phyloP scores from a whole-genome alignment of 805 yeast genomes.

The Saccharomycopsis fermentans region DNA sequence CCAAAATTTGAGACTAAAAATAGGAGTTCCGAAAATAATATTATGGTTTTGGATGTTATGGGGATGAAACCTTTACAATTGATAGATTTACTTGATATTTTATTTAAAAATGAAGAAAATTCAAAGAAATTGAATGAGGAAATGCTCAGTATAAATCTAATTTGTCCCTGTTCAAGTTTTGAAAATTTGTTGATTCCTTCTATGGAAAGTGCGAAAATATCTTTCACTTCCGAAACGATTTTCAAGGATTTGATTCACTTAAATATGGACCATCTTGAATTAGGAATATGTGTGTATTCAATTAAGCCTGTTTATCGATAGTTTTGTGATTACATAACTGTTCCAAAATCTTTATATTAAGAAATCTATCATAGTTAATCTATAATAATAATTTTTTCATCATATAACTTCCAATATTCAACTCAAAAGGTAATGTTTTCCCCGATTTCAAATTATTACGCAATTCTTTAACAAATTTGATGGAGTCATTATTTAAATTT shows the following conservation, averaged over 20 bases:
- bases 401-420: conserved; percentile 25
- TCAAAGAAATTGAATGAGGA: background rate
- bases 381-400: conserved; percentile 7
- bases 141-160: conserved; percentile 9
- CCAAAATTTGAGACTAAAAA: conserved; percentile 18
- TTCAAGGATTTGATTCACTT: conserved; percentile 41
- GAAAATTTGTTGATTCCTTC: conserved; percentile 16
- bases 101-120: background rate
- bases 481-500: background rate
- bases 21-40: conserved; percentile 1
- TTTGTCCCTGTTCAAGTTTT: conserved; percentile 21
- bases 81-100: background rate
- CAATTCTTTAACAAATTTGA: background rate
- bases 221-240: conserved; percentile 17
- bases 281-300: conserved; percentile 18
- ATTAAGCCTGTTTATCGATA: conserved; percentile 15
- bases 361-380: background rate
- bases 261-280: conserved; percentile 69
- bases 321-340: background rate
- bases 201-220: conserved; percentile 9
- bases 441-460: background rate
- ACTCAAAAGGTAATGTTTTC: conserved; percentile 25
- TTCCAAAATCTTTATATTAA: background rate
- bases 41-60: conserved; percentile 35
- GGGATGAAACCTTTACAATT: conserved; percentile 28